phyloP scores from a whole-genome alignment of 306 rosid species.

The Cicer judaicum region DNA sequence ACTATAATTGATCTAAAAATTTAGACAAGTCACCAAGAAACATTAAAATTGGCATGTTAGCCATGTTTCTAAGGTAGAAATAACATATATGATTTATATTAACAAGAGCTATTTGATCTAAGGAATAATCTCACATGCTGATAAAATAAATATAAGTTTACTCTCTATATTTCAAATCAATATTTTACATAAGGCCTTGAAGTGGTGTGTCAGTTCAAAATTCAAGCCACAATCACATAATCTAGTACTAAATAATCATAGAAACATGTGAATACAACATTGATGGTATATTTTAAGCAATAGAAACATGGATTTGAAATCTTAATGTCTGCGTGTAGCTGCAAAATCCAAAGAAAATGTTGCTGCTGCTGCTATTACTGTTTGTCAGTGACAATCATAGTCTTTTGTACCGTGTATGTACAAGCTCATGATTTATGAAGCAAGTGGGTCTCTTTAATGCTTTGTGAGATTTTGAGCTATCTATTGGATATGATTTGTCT shows the following conservation, averaged over 20 bases:
- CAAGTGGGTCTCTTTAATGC: conserved; percentile 45
- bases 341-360: conserved; percentile 41
- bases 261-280: conserved; percentile 29
- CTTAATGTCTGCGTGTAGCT: conserved; percentile 42
- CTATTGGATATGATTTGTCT: conserved; percentile 40
- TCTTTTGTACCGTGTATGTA: conserved; percentile 37
- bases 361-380: conserved; percentile 8
- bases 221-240: conserved; percentile 23
- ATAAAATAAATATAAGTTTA: no score
- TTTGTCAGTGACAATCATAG: conserved; percentile 40
- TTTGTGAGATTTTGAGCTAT: conserved; percentile 44
- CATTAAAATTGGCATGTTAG: conserved; percentile 33
- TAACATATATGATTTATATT: background rate
- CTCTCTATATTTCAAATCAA: background rate
- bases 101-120: conserved; percentile 35
- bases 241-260: conserved; percentile 24
- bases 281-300: conserved; percentile 31
- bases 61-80: conserved; percentile 20
- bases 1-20: conserved; percentile 21
- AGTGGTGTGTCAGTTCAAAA: conserved; percentile 22
- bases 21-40: background rate
- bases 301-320: conserved; percentile 31
- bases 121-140: conserved; percentile 34
- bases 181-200: conserved; percentile 17
- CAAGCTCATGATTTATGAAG: conserved; percentile 40